Base-by-base conservation (phyloP, 768 basidiomycete genomes). In the Rhodotorula kratochvilovae region DNA sequence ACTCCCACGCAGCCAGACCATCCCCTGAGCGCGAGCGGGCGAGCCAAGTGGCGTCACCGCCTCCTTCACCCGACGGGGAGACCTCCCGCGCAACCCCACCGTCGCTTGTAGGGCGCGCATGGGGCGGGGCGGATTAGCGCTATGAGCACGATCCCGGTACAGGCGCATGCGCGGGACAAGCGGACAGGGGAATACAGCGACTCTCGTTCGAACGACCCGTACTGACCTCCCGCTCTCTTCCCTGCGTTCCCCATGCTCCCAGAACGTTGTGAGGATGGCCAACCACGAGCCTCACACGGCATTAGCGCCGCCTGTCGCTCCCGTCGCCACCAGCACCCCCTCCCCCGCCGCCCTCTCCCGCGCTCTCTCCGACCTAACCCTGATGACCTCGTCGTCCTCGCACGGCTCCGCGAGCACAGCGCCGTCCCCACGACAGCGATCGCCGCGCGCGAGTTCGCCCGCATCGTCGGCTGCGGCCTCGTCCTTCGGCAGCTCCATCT, bases 401-500 rank as follows among this genome's bases (percentile, higher is more conserved):
- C 11, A 2, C 27, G 0, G 1, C 56, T 27, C 4, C 23, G 15
- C n/a, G 16, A n/a, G 2, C 35, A 2, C 27, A 5, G 21, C 64
- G 2, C 55, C 45, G 2, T 36, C 55, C 1, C 1, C 45, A 15
- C 25, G 36, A 17, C 5, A 27, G 7, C 33, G 31, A 1, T n/a
- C 45, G 1, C 35, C 65, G 4, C 35, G 29, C 4, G 27, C 17
- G 23, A 25, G n/a, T 5, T 66, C 65, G 2, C 65, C 51, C 19
- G 36, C 31, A 8, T 54, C 64, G 17, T 66, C 64, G 11, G 51
- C 60, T n/a, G 61, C 29, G 39, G 50, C 65, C 0, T 67, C 70
- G 25, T 70, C 65, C 27, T 11, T 21, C 39, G 53, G 21, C 39
- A 63, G 61, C 55, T 70, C 63, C 35, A 62, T 62, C 61, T 65